Base-by-base conservation (phyloP, 345 rosid species). In the Balakata baccata region DNA sequence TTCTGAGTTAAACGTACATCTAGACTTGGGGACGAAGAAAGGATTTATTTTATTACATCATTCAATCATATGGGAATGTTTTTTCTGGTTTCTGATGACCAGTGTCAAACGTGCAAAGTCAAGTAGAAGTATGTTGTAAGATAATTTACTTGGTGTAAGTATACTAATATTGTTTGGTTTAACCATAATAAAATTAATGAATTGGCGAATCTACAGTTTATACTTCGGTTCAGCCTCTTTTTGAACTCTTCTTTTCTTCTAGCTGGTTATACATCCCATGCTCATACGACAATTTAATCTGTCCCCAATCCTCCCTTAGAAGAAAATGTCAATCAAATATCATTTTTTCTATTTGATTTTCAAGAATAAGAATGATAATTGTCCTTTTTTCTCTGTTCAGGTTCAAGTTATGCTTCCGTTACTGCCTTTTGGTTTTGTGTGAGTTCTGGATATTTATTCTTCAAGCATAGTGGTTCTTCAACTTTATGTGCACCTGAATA, bases 391-490 rank as follows among this genome's bases (percentile, higher is more conserved):
- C 3, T 59, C 23, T 7, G 11, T 49, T 20, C 69, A 66, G 68
- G 51, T 64, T 64, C 29, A n/a, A n/a, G 29, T 41, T n/a, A 43
- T 43, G 65, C 50, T 64, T 64, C 20, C 18, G 14, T 41, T 18
- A n/a, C 47, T 12, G 3, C 67, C 49, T 41, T 46, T 47, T 23
- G 38, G 54, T 20, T 22, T 46, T 45, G 11, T 66, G 12, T 66
- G 54, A 66, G 57, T 67, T 67, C 57, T 50, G 57, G 11, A 50
- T 25, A 67, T 10, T 66, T 17, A 11, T 64, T 22, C 11, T 63
- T 23, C 14, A 17, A 39, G 49, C 68, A 64, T 64, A 43, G 5
- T 2, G 20, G 16, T 4, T 45, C 52, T 64, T 64, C 52, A 18
- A 66, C 52, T 67, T 65, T 8, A 62, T 18, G 16, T 49, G 23